Evolutionary conservation across 352 stramenopile genomes (phyloP), one percentile per base, ranked within the genome.

Genomic region (Peronospora destructor): DNA sequence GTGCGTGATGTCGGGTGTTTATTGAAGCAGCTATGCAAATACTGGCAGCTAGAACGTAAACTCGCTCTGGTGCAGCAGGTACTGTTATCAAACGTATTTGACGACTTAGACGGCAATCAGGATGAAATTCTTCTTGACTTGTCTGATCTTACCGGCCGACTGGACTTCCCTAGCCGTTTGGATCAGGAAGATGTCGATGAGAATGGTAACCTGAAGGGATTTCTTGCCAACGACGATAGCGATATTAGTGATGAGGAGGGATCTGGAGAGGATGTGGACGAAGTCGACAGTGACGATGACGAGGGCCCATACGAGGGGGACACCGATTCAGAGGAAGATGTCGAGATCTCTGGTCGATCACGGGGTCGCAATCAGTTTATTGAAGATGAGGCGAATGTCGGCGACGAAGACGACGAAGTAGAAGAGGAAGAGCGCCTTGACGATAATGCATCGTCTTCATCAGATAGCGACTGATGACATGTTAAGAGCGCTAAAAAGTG

Each of bases 51-150:
- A 0, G 71, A 91, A 14, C 70, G 67, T 35, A 81, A 73, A 30
- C 49, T 52, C 2, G 39, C 68, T 7, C 57, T 94, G 12, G 74
- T 94, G 14, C 83, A 94, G 58, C 66, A 86, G 23, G 51, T 94
- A 10, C 45, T 94, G 44, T 59, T 92, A 8, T 86, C 71, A 10
- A 63, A 66, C 7, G 68, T 90, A 4, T 89, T 91, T 52, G 80
- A 94, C 41, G 83, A 94, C 36, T 48, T 94, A 3, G 80, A 94
- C n/a, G 83, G 80, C 33, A 76, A 85, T 38, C 76, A 85, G 30
- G 76, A 90, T 40, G 83, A 86, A 11, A 76, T 90, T 14, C 51
- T 88, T 29, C 42, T 67, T 12, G 73, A 80, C 33, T 58, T 90
- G 41, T 78, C 80, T 14, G 51, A 73, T 19, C 66, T 88, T 36